Base-by-base conservation (phyloP, 2,329 filamentous ascomycete genomes). In the Daldinia sp. region DNA sequence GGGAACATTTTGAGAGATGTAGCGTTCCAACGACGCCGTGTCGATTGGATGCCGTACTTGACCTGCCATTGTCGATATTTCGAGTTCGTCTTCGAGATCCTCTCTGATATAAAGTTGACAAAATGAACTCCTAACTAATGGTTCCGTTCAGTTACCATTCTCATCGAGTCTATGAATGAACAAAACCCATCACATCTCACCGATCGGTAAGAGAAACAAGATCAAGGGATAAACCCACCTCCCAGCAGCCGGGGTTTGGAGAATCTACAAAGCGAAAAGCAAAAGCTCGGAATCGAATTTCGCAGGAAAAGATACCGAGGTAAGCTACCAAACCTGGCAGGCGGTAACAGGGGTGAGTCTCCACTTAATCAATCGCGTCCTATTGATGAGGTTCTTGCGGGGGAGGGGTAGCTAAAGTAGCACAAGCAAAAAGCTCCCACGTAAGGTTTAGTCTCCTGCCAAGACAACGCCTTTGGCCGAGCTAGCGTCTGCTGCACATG, bases 11-110 rank as follows among this genome's bases (percentile, higher is more conserved):
- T 85, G 78, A 56, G 85, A 80, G 68, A 99, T 85, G 78, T 94
- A 99, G 67, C 82, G 84, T 81, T 94, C 90, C 57, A 99, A 83
- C 13, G 91, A 87, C 73, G 85, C 80, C 72, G 94, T 80, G 75
- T 98, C 92, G 75, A 99, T 96, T 41, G 92, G 92, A 76, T 99
- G 95, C 76, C 95, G 89, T 61, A 99, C 89, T 67, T 84, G 84
- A 71, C 94, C 94, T 54, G 95, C 94, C 94, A 97, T 90, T 2
- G 53, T 45, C 3, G 15, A 30, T 15, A 35, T 35, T 4, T 9
- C n/a, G 27, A 49, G 29, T 6, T 34, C n/a, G 8, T 6, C 3
- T 1, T 49, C 4, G 17, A 4, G 17, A 4, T 32, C 3, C 27
- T 7, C 11, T 27, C 3, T 29, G n/a, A 34, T 1, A 4, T 11